phyloP scores from a whole-genome alignment of 441 rosid genomes.

The Populus trichocarpa region DNA sequence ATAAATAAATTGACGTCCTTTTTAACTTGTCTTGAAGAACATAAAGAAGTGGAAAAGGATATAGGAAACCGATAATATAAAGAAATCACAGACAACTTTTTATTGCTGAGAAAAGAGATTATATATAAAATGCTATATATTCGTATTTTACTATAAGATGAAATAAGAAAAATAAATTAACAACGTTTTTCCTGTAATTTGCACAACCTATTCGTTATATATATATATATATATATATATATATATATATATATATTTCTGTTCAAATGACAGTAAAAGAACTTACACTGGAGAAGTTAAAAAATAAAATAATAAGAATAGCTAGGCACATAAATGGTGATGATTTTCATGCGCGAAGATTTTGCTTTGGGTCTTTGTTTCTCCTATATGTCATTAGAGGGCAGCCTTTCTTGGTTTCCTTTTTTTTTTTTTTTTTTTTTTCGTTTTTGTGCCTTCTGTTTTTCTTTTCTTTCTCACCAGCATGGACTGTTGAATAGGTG shows the following conservation, averaged over 20 bases:
- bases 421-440: constrained; percentile 25
- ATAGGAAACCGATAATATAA: too few species aligned
- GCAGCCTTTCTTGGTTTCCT: constrained; percentile 43
- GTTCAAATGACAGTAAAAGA: constrained; percentile 19
- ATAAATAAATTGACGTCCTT: background rate
- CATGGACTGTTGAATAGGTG: constrained; percentile 51
- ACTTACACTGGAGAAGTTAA: constrained; percentile 35
- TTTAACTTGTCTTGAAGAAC: background rate
- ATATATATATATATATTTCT: too few species aligned
- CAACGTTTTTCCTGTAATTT: constrained; percentile 34
- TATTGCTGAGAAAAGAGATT: too few species aligned
- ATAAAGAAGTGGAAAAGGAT: background rate
- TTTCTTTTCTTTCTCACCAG: constrained; percentile 35
- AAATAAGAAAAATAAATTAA: constrained; percentile 11
- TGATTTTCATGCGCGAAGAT: constrained; percentile 69
- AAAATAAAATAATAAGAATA: constrained; percentile 41
- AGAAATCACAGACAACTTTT: too few species aligned
- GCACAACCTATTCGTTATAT: constrained; percentile 35
- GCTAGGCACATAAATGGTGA: constrained; percentile 30
- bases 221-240: too few species aligned
- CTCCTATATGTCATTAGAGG: constrained; percentile 42
- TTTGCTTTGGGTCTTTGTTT: constrained; percentile 57
- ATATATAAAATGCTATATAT: background rate
- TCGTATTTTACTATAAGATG: background rate
- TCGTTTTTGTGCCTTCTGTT: constrained; percentile 13